These are phyloP conservation scores for Chlorella vulgaris DNA, from an alignment of 139 green algal genomes.

Conservation along the genomic window DNA sequence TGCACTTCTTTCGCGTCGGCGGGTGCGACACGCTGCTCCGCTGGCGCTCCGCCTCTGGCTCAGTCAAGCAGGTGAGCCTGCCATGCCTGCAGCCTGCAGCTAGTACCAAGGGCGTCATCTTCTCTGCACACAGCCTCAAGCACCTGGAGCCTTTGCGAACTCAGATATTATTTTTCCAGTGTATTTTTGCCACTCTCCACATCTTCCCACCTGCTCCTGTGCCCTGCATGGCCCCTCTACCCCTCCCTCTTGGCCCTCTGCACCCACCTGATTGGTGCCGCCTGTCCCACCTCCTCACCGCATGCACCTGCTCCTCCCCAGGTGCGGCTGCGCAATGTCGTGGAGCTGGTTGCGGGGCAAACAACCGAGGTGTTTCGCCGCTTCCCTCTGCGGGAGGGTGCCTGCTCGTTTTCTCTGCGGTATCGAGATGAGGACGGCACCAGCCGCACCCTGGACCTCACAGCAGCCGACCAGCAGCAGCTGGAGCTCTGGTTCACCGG, in stretches of 20 bases:
- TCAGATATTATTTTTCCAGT: background rate
- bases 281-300: no score
- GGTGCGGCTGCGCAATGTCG: conserved; percentile 43
- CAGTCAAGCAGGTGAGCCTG: conserved; percentile 28
- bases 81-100: no score
- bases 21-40: conserved; percentile 66
- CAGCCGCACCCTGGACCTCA: conserved; percentile 74
- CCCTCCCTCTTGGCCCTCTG: background rate
- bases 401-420: conserved; percentile 71
- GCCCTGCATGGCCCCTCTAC: no score
- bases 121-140: no score
- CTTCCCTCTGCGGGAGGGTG: conserved; percentile 50
- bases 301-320: no score
- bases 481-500: conserved; percentile 69
- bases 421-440: conserved; percentile 64
- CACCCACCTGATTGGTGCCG: background rate
- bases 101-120: no score
- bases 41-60: conserved; percentile 58
- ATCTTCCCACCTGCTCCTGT: background rate
- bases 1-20: conserved; percentile 75
- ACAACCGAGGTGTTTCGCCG: conserved; percentile 68
- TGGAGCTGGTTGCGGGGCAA: conserved; percentile 60
- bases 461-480: conserved; percentile 49
- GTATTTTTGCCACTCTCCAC: background rate
- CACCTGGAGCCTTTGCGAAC: no score